Evolutionary conservation across 129 eudicot species (phyloP), one percentile per base, ranked within the genome.

Genomic region (Ambrosia trifida): DNA sequence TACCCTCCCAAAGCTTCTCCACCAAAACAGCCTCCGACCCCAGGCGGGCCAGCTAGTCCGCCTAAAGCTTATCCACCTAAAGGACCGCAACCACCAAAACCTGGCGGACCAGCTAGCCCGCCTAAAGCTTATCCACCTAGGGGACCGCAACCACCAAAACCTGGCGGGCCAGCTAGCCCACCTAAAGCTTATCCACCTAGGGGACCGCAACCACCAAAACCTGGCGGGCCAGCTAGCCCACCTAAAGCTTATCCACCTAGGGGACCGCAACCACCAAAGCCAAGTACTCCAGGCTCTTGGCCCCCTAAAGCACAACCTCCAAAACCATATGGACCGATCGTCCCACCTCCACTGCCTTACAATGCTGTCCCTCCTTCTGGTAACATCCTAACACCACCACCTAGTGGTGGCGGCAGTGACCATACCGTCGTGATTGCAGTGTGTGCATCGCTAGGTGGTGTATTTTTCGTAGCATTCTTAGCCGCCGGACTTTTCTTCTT

Each of bases 401-500:
- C 81, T 43, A 82, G 85, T 1, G 85, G 85, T 20, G 84, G 90
- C 1, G 85, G 88, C 41, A 73, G 62, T 24, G 72, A 81, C 76
- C 87, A 84, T 82, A 86, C 80, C 5, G 89, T 86, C 4, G 61
- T 80, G 61, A 87, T 89, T 16, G 88, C 84, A 0, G 90, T 89
- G 64, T 85, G 88, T 64, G 96, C 87, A 5, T 77, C 96, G 5
- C 80, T 89, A 0, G 96, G 96, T 56, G 94, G 94, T 2, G 82
- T 52, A 6, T 83, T 86, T 72, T 84, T 89, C 81, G 82, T 89
- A 1, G 96, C 94, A 72, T 89, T 89, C 78, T 81, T 89, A 0
- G 96, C 94, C 11, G 73, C 78, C 11, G 90, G 90, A 2, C 84
- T 89, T 33, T 84, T 89, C 38, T 89, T 89, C 72, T 61, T 87